phyloP scores from a whole-genome alignment of 177 flowering plant genomes.

The Telopea speciosissima region DNA sequence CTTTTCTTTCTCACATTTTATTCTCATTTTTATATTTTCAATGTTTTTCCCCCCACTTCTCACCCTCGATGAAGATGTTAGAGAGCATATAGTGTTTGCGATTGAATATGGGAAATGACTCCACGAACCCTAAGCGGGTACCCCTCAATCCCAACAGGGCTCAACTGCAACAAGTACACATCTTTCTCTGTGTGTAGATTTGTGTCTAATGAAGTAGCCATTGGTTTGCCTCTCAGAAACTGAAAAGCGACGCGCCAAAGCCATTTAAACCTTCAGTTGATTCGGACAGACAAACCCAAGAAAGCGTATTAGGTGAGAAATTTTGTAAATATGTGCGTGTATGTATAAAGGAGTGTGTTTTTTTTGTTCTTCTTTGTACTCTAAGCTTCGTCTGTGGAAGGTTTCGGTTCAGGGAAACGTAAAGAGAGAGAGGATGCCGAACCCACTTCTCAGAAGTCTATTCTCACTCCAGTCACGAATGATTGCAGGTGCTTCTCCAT shows the following conservation, averaged over 20 bases:
- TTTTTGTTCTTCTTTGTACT: not conserved
- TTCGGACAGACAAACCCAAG: constrained; percentile 11
- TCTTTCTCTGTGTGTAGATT: constrained; percentile 3
- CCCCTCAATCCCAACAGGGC: constrained; percentile 71
- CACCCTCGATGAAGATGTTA: not conserved
- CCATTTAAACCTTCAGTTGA: constrained; percentile 14
- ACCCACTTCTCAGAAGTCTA: constrained; percentile 24
- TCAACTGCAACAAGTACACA: constrained; percentile 42
- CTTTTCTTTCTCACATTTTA: too few relatives aligned
- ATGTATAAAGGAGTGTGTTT: not conserved
- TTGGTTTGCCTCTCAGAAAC: constrained; percentile 32
- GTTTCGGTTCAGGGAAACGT: constrained; percentile 49
- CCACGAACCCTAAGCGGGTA: constrained; percentile 7
- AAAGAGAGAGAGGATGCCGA: constrained; percentile 44
- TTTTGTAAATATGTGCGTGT: not conserved
- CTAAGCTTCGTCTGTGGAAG: not conserved
- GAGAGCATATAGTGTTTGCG: not conserved
- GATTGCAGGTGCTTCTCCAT: constrained; percentile 39
- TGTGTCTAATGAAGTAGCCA: not conserved
- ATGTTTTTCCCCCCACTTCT: too few relatives aligned
- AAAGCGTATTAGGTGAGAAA: constrained; percentile 33
- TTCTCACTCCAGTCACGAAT: constrained; percentile 36
- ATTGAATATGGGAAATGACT: constrained; percentile 15
- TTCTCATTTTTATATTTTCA: too few relatives aligned
- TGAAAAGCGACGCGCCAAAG: constrained; percentile 27